phyloP scores from a whole-genome alignment of 2,329 filamentous ascomycete species.

The Trichoderma citrinoviride region DNA sequence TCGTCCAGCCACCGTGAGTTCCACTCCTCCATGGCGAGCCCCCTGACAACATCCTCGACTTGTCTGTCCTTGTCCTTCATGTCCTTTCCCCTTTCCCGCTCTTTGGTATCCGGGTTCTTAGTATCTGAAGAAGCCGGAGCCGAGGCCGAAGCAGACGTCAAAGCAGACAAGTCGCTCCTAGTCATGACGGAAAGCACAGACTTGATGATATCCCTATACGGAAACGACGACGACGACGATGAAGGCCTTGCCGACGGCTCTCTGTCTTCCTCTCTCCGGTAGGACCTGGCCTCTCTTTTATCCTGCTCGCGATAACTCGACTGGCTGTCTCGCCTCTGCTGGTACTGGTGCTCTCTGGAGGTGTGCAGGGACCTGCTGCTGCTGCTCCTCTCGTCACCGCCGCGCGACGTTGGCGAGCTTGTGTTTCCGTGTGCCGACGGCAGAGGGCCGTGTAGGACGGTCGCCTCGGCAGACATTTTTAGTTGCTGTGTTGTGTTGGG shows the following conservation, averaged over 20 bases:
- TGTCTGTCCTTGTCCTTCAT: slow-evolving; percentile 22
- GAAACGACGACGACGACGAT: neutral
- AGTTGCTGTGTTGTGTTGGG: too few relatives aligned
- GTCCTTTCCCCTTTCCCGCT: neutral
- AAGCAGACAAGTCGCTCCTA: neutral
- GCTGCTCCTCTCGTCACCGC: slow-evolving; percentile 1
- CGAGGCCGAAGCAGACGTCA: neutral
- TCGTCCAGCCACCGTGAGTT: slow-evolving; percentile 21
- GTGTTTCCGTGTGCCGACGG: slow-evolving; percentile 14
- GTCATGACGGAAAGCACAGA: slow-evolving; percentile 13
- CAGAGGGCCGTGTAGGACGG: slow-evolving; percentile 17
- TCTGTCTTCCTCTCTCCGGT: neutral
- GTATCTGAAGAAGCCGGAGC: neutral
- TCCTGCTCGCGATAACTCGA: neutral
- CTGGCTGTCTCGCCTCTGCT: neutral
- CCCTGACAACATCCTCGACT: slow-evolving; percentile 25
- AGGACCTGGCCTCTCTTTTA: neutral
- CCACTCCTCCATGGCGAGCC: slow-evolving; percentile 21
- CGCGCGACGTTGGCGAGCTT: slow-evolving; percentile 13
- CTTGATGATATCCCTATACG: slow-evolving; percentile 6
- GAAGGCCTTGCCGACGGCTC: neutral
- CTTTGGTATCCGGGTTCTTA: neutral
- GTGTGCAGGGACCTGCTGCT: neutral
- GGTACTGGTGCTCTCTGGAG: too few relatives aligned
- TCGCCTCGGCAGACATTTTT: slow-evolving; percentile 16